Conservation (phyloP, 306 rosid species). For the Rosa chinensis region DNA sequence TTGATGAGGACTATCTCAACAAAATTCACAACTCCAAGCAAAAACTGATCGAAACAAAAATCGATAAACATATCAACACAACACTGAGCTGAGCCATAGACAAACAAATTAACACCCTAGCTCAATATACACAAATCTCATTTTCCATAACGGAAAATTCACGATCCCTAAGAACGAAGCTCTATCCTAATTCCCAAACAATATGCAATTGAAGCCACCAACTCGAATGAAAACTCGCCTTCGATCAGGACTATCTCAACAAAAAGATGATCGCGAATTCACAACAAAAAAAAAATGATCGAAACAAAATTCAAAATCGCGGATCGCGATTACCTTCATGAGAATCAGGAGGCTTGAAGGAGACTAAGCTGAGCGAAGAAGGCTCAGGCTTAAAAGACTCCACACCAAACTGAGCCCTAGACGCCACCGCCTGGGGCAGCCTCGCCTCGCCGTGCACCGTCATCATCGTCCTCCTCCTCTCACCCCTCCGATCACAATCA, state of each 20-base stretch:
- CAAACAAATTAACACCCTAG: too few relatives aligned
- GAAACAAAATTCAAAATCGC: not conserved
- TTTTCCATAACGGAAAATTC: not conserved
- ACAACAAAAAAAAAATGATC: not conserved
- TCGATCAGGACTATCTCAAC: too few relatives aligned
- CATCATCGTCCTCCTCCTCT: constrained; percentile 55
- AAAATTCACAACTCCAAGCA: not conserved
- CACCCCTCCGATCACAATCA: constrained; percentile 31
- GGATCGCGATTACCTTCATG: constrained; percentile 36
- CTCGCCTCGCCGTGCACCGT: constrained; percentile 74
- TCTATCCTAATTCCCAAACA: not conserved
- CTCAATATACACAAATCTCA: too few relatives aligned
- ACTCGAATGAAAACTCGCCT: not conserved
- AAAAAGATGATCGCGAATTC: not conserved
- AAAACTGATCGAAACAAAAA: too few relatives aligned
- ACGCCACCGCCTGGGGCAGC: constrained; percentile 40
- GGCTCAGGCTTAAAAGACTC: constrained; percentile 40
- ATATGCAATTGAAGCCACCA: not conserved
- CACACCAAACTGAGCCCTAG: constrained; percentile 34
- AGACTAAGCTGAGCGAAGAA: constrained; percentile 32
- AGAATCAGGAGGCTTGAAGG: constrained; percentile 37
- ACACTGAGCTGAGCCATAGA: too few relatives aligned
- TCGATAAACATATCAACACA: not conserved
- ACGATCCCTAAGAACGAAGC: not conserved
- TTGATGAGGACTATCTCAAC: too few relatives aligned